These are phyloP conservation scores for Candida ortonii DNA, from an alignment of 805 yeast genomes.

Conservation along the genomic window DNA sequence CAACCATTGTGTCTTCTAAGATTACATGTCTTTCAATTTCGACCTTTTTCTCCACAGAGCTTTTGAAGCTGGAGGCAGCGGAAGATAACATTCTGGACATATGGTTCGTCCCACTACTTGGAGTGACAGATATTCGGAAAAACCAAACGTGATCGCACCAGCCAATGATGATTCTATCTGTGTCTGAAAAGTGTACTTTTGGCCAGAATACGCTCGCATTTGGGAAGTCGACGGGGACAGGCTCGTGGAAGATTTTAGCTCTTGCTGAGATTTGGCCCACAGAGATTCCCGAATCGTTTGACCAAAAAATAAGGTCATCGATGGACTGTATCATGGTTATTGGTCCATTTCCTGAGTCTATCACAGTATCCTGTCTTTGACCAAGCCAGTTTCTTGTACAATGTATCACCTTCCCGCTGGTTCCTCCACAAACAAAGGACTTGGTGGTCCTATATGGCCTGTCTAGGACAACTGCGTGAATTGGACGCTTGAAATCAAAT, in stretches of 20 bases:
- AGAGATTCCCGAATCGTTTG: conserved; percentile 77
- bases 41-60: conserved; percentile 40
- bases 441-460: conserved; percentile 59
- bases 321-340: conserved; percentile 64
- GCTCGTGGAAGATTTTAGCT: conserved; percentile 47
- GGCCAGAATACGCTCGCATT: conserved; percentile 87
- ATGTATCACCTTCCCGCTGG: conserved; percentile 73
- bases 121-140: conserved; percentile 19
- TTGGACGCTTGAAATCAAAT: conserved; percentile 81
- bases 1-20: conserved; percentile 52
- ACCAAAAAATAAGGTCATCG: conserved; percentile 73
- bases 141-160: conserved; percentile 86
- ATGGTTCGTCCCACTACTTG: conserved; percentile 7
- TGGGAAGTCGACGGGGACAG: conserved; percentile 53
- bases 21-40: conserved; percentile 48
- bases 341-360: conserved; percentile 65
- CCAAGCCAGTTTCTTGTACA: conserved; percentile 88
- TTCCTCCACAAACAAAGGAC: conserved; percentile 84
- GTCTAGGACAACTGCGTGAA: conserved; percentile 82
- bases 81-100: conserved; percentile 46
- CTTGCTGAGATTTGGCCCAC: conserved; percentile 57
- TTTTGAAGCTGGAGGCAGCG: conserved; percentile 52
- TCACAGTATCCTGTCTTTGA: conserved; percentile 61
- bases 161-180: conserved; percentile 66
- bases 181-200: conserved; percentile 60